phyloP scores from a whole-genome alignment of 2,329 filamentous ascomycete species.

The Malbranchea cinnamomea region DNA sequence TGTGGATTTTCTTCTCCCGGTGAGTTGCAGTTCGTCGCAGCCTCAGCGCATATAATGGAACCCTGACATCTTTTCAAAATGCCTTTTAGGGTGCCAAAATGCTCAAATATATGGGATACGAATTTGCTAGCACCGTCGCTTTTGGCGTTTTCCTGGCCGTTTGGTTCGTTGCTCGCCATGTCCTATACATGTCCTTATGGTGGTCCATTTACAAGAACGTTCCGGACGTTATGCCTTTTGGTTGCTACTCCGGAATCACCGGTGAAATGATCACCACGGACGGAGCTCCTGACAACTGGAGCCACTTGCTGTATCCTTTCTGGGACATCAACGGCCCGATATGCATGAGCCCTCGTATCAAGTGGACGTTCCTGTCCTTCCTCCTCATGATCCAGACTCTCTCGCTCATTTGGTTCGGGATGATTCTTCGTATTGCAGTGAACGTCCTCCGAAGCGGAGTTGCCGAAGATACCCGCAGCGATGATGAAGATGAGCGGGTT shows the following conservation, averaged over 20 bases:
- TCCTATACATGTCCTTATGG: slow-evolving; percentile 63
- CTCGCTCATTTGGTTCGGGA: slow-evolving; percentile 73
- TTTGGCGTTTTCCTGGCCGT: slow-evolving; percentile 76
- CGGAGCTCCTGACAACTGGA: slow-evolving; percentile 29
- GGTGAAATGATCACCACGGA: slow-evolving; percentile 15
- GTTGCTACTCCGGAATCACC: slow-evolving; percentile 50
- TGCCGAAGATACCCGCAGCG: slow-evolving; percentile 76
- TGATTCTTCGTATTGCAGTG: slow-evolving; percentile 73
- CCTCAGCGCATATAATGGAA: not conserved
- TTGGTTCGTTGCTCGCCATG: slow-evolving; percentile 73
- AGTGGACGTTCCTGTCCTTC: slow-evolving; percentile 60
- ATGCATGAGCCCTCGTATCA: slow-evolving; percentile 63
- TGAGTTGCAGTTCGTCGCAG: slow-evolving; percentile 31
- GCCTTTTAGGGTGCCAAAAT: slow-evolving; percentile 63
- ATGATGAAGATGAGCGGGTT: slow-evolving; percentile 62
- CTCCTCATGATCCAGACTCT: slow-evolving; percentile 67
- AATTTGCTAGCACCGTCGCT: slow-evolving; percentile 59
- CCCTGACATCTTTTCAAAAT: slow-evolving; percentile 2
- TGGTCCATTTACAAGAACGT: slow-evolving; percentile 65
- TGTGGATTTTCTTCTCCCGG: slow-evolving; percentile 74
- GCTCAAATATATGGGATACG: slow-evolving; percentile 74
- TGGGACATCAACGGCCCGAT: slow-evolving; percentile 54
- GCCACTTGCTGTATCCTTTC: slow-evolving; percentile 61
- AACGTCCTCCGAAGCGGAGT: slow-evolving; percentile 58
- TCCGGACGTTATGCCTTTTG: slow-evolving; percentile 45